Conservation (phyloP, 1,139 yeast genomes). For the Pichia cactophila region DNA sequence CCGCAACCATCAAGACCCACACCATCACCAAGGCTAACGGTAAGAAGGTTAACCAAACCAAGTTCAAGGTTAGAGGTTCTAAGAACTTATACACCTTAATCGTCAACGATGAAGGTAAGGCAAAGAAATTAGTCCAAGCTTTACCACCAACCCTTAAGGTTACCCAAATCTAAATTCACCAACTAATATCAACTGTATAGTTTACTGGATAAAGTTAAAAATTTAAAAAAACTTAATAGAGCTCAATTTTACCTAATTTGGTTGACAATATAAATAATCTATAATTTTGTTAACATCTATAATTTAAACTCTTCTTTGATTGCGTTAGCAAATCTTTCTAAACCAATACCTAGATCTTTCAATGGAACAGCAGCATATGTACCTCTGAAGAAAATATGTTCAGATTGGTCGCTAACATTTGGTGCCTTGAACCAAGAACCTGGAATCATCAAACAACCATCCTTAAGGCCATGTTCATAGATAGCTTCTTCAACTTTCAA, state of each 20-base stretch:
- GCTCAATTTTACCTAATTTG: no score
- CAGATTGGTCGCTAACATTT: constrained; percentile 24
- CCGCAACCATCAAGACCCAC: constrained; percentile 88
- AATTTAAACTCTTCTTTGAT: constrained; percentile 30
- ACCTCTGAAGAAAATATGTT: constrained; percentile 71
- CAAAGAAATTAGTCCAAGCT: constrained; percentile 96
- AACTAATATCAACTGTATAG: constrained; percentile 11
- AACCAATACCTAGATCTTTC: constrained; percentile 50
- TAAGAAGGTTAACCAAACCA: constrained; percentile 85
- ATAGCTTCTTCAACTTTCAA: constrained; percentile 54
- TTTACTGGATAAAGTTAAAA: constrained; percentile 9
- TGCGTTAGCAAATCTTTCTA: constrained; percentile 60
- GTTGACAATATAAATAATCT: no score
- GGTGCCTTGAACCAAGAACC: constrained; percentile 84
- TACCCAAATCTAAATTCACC: constrained; percentile 23
- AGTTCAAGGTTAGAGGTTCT: constrained; percentile 98
- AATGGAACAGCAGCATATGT: constrained; percentile 81
- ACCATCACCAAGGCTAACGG: constrained; percentile 80
- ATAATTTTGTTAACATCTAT: background rate
- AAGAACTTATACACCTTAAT: constrained; percentile 92
- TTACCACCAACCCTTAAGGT: constrained; percentile 84
- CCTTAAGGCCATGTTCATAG: constrained; percentile 55
- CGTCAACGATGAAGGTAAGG: constrained; percentile 94
- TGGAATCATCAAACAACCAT: constrained; percentile 73
- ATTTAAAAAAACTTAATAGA: constrained; percentile 3